Evolutionary conservation across 163 green algal species (phyloP), one percentile per base, ranked within the genome.

Genomic region (Scenedesmus sp.): DNA sequence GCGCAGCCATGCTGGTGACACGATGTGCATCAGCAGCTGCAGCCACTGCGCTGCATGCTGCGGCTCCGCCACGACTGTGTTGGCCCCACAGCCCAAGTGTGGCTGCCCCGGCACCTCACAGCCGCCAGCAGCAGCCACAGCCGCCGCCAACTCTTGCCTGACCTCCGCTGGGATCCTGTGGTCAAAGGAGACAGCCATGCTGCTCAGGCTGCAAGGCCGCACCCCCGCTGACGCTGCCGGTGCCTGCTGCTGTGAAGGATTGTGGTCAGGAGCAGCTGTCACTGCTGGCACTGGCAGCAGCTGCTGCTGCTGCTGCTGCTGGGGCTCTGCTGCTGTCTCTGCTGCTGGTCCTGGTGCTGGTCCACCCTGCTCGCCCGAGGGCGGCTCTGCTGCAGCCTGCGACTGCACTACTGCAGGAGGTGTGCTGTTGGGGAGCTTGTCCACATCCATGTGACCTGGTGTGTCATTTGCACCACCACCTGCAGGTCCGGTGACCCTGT

Each of bases 1-100:
- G 49, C 46, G 46, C 86, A 90, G 40, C 85, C 85, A 83, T 51
- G 85, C 72, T 61, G 83, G 83, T 33, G 83, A 65, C 56, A 88
- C 83, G 35, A 88, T 40, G 37, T 88, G 26, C 83, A 88, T 18
- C 72, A 85, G 83, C 86, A 90, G 33, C 35, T 49, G 86, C 46
- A 90, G 86, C 35, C 40, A 90, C 16, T 42, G 26, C 0, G 9
- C 79, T 44, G 87, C 87, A 68, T 37, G 35, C 49, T 42, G 40
- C 6, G 87, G 87, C 70, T 90, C 15, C 40, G 72, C 35, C 24
- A 90, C 51, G 2, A 88, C 40, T 40, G 59, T 81, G 46, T 85
- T 79, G 15, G 70, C 73, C 20, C 73, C 72, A 81, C 78, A 91
- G 40, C 78, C 87, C 30, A 91, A 35, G 59, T 91, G 87, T 0